Evolutionary conservation across 1,284 basidiomycete species (phyloP), one percentile per base, ranked within the genome.

Genomic region (Thelephora terrestris): DNA sequence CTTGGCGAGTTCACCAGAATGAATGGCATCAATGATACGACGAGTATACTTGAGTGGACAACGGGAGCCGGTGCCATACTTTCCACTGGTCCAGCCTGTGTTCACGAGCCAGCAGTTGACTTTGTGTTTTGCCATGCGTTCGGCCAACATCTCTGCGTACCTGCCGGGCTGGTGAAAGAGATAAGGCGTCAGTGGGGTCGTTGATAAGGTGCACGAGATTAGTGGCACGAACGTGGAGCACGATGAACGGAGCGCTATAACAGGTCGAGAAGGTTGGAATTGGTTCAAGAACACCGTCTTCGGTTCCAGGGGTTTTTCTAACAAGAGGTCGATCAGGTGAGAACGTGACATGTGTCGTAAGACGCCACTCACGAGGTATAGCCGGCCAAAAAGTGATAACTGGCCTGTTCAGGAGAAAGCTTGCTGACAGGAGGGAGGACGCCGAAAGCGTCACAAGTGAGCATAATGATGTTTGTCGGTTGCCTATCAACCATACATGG

Each of bases 201-300:
- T 39, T 43, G 47, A 36, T 40, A 29, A 20, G 54, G 18, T 12
- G 9, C 36, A 35, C n/a, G 10, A 20, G 38, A 7, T 42, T 47
- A 21, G 43, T 40, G 7, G 20, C 7, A 68, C 78, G 36, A 61
- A 83, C 81, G 71, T 96, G 94, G 52, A 97, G 88, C 55, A 98
- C 88, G 64, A 99, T 96, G 80, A 99, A 99, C 29, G 96, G 95
- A 53, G 96, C 95, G 59, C 90, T 91, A 78, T 98, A 98, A 71
- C 94, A 98, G 35, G 95, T 97, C 24, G 93, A 97, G 82, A 99
- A 99, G 46, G 96, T 99, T 20, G 96, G 96, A 57, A 95, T 94
- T 50, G 95, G 96, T 71, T 98, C 95, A 49, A 95, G 78, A 43
- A 99, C 89, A 66, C 96, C 95, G 63, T 98, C 95, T 66, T 99